Percentiles rank a stretch among this genome's conserved stretches.
Conservation (phyloP, 1,139 yeast genomes). For the Nematodospora anomalae region DNA sequence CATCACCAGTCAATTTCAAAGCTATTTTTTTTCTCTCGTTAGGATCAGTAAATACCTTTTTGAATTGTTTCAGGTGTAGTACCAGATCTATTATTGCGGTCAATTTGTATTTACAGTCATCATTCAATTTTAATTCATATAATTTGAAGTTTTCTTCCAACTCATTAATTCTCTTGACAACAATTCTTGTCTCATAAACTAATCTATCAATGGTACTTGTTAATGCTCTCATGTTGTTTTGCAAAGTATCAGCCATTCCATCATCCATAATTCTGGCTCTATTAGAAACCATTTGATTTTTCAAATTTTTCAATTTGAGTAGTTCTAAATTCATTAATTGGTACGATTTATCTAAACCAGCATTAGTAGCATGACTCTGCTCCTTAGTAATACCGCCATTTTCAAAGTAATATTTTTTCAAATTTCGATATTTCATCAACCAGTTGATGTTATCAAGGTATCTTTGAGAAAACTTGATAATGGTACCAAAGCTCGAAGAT, state of each 20-base stretch:
- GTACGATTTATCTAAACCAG: constrained; percentile 25
- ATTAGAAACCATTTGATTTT: constrained; percentile 29
- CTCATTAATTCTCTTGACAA: constrained; percentile 73
- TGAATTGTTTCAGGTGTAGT: constrained; percentile 35
- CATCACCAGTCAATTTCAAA: constrained; percentile 25
- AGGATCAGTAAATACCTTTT: constrained; percentile 29
- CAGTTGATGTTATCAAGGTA: constrained; percentile 26
- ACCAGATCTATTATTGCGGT: constrained; percentile 36
- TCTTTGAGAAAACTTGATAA: constrained; percentile 25
- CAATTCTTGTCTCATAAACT: constrained; percentile 73
- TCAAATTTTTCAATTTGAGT: constrained; percentile 29
- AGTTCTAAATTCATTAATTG: constrained; percentile 34
- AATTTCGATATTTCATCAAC: constrained; percentile 22
- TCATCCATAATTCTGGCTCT: constrained; percentile 34
- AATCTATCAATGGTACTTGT: constrained; percentile 73
- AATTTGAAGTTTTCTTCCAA: constrained; percentile 64
- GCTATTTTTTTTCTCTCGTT: constrained; percentile 32
- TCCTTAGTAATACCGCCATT: constrained; percentile 3
- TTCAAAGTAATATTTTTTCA: constrained; percentile 17
- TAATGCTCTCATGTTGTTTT: constrained; percentile 58
- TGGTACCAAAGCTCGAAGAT: constrained; percentile 17
- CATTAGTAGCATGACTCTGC: constrained; percentile 15
- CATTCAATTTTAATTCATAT: constrained; percentile 44
- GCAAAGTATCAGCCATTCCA: constrained; percentile 35
- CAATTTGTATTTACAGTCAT: constrained; percentile 30